Base-by-base conservation (phyloP, 2,329 filamentous ascomycete genomes). In the Colletotrichum musicola region DNA sequence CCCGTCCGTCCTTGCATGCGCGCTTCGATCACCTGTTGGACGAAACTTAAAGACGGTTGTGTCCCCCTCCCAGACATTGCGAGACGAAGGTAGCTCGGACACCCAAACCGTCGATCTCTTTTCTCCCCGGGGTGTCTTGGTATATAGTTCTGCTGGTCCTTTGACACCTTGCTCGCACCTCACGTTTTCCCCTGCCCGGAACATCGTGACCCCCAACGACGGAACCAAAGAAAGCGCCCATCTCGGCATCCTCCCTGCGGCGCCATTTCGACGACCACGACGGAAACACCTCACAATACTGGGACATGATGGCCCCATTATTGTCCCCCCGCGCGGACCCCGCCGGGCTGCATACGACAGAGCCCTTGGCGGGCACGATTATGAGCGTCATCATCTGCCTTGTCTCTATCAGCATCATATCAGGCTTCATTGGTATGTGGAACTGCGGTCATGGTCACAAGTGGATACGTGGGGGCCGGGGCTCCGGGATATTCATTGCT, bases 331-430 rank as follows among this genome's bases (percentile, higher is more conserved):
- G 60, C 30, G 55, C 20, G 27, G 51, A 68, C 4, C 49, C 46
- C 54, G 56, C 51, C 22, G 58, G 20, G 20, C 58, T 70, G 57
- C 70, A 65, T 40, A 40, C 38, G 38, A 30, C 40, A 22, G 75
- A 80, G 63, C 80, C 80, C 6, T 67, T 81, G 46, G 74, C 66
- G 5, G 80, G 80, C 20, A 75, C 78, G 63, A 71, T 79, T 16
- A 75, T 80, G 72, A 80, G 77, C 57, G 74, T 82, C 7, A 69
- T 80, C 35, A 72, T 81, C 20, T 76, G 77, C 6, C 73, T 83
- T 4, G 69, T 75, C 5, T 77, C 80, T 10, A 73, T 75, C 38
- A 78, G 77, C 5, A 75, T 79, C 18, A 71, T 83, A 20, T 77
- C 80, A 6, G 68, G 74, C 49, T 82, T 81, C 59, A 68, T 82